Conservation (phyloP, 2,329 filamentous ascomycete genomes). For the Tolypocladium album region DNA sequence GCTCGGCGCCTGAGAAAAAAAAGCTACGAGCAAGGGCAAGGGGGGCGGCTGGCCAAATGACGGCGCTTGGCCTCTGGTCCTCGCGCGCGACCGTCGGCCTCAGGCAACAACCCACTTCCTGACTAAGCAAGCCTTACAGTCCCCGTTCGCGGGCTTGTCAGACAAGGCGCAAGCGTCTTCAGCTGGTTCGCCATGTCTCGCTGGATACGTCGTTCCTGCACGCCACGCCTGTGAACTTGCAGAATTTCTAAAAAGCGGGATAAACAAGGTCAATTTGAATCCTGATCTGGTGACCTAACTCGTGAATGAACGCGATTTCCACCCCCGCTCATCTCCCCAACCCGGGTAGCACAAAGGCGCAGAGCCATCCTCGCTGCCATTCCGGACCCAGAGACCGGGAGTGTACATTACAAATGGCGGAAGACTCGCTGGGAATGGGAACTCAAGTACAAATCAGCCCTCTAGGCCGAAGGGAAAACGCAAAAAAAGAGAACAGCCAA, state of each 20-base stretch:
- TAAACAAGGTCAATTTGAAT: conserved; percentile 3
- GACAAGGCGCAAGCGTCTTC: too few species aligned
- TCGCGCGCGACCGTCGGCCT: not conserved
- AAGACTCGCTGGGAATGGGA: not conserved
- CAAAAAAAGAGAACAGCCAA: conserved; percentile 2
- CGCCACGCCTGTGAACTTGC: too few species aligned
- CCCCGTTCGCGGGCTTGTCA: not conserved
- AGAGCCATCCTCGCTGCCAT: not conserved
- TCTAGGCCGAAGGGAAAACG: conserved; percentile 4
- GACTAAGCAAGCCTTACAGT: not conserved
- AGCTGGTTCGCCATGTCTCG: too few species aligned
- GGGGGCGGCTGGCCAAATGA: not conserved
- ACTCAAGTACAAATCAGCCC: not conserved
- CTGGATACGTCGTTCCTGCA: too few species aligned
- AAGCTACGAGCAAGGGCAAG: not conserved
- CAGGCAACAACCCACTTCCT: not conserved
- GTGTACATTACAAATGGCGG: conserved; percentile 1
- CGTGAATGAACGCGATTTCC: conserved; percentile 1
- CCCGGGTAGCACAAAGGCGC: not conserved
- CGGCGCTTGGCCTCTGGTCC: not conserved
- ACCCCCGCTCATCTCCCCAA: not conserved
- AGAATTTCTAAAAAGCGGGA: not conserved
- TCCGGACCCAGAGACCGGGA: not conserved
- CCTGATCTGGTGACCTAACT: conserved; percentile 4
- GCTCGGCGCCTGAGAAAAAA: not conserved